These are phyloP conservation scores for Exophiala bonariae DNA, from an alignment of 2,329 filamentous ascomycete species.

Conservation along the genomic window DNA sequence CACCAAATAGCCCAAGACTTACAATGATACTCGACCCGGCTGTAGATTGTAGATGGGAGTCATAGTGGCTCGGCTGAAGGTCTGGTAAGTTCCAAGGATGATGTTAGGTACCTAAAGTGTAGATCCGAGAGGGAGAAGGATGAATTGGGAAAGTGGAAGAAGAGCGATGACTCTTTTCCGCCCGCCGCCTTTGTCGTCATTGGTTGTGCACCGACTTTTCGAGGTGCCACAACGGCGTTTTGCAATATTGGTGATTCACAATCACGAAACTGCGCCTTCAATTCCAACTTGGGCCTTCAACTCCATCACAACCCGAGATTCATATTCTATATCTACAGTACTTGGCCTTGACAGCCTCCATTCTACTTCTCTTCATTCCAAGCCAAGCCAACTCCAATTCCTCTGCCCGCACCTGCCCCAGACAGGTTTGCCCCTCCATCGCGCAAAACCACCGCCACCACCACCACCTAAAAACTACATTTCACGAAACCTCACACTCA, in stretches of 20 bases:
- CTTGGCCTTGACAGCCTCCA: no score
- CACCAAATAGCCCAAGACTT: no score
- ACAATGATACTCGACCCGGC: no score
- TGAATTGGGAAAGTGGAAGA: slow-evolving; percentile 3
- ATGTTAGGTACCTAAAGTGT: no score
- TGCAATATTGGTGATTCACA: no score
- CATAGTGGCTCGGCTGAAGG: no score
- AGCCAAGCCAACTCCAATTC: not conserved
- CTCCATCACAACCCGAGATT: no score
- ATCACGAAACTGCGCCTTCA: not conserved
- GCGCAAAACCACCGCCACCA: not conserved
- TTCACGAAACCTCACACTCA: not conserved
- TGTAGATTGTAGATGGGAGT: no score
- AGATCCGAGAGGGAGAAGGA: no score
- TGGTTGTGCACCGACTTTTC: not conserved
- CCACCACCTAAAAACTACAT: not conserved
- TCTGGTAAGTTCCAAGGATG: no score
- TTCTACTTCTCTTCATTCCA: slow-evolving; percentile 1
- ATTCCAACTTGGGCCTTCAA: not conserved
- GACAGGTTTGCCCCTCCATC: not conserved
- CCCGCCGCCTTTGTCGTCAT: not conserved
- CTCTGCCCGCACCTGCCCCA: not conserved
- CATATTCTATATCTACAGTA: no score
- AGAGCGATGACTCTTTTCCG: not conserved
- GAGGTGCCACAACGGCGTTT: no score